Evolutionary conservation across 805 yeast genomes (phyloP), one percentile per base, ranked within the genome.

Genomic region (Yamadazyma sp.): DNA sequence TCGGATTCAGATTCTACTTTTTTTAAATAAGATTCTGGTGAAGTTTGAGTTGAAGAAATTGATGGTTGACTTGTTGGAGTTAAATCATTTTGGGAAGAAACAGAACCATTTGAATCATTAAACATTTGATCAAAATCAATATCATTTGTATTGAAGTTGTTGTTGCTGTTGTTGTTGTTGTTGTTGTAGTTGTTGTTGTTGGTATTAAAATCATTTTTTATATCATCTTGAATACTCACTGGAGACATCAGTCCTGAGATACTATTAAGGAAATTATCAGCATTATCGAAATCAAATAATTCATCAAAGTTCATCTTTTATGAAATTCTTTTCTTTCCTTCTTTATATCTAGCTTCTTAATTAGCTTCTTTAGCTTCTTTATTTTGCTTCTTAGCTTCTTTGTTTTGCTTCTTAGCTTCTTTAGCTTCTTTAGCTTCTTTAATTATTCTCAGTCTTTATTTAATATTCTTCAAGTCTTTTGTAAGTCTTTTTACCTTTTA

Each of bases 211-310:
- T 21, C 13, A 4, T 22, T 14, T 13, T 9, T 12, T 4, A 24
- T 13, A 23, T 44, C 6, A 17, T 36, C 30, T 31, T 40, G 27
- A 5, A 44, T 56, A 25, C 53, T 48, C 17, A 53, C 38, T 22
- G 43, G 35, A 19, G 29, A 19, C 12, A 49, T 35, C 12, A 55
- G 42, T 7, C 58, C 61, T n/a, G 58, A 48, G 11, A 61, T 49
- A 24, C 46, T 45, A 32, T 52, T 53, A 30, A 62, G 45, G 31
- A 62, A 60, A 34, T 34, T 47, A 35, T 60, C 63, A 11, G 65
- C 48, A 23, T 53, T 46, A 14, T 53, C 60, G 39, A 62, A 60
- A 35, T 50, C 51, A 33, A 51, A 52, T 17, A 39, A 44, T 11
- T 30, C 36, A n/a, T n/a, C n/a, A n/a, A n/a, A n/a, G n/a, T n/a